phyloP scores from a whole-genome alignment of 768 basidiomycete genomes.

The Dacryopinax primogenitus region DNA sequence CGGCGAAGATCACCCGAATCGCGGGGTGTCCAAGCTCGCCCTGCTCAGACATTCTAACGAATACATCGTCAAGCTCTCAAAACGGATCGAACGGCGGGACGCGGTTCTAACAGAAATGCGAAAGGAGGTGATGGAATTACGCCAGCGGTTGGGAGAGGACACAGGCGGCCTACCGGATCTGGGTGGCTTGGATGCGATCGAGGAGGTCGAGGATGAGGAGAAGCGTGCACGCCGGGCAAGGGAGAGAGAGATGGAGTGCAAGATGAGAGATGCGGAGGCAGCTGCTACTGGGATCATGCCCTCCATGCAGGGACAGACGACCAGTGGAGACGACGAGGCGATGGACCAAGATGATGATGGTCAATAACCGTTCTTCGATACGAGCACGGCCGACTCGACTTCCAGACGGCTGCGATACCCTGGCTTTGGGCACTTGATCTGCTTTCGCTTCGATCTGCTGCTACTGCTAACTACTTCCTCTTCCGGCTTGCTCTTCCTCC shows the following conservation, averaged over 20 bases:
- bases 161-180: constrained; percentile 14
- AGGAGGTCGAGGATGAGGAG: constrained; percentile 2
- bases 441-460: neutral
- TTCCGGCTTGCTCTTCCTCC: neutral
- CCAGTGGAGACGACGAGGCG: neutral
- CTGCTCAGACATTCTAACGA: constrained; percentile 83
- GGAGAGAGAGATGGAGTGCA: neutral
- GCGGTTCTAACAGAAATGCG: constrained; percentile 58
- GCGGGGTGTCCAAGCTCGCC: constrained; percentile 87
- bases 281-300: neutral
- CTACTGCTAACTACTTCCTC: neutral
- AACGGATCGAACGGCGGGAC: constrained; percentile 65
- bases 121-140: constrained; percentile 50
- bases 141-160: constrained; percentile 20
- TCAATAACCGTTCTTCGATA: neutral
- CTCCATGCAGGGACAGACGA: neutral
- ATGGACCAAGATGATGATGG: neutral
- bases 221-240: neutral
- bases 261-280: neutral
- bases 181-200: constrained; percentile 16
- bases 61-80: constrained; percentile 64
- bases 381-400: neutral
- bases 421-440: neutral
- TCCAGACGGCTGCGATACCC: neutral
- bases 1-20: constrained; percentile 82